Base-by-base conservation (phyloP, 1,284 basidiomycete species). In the Entoloma clypeatum region DNA sequence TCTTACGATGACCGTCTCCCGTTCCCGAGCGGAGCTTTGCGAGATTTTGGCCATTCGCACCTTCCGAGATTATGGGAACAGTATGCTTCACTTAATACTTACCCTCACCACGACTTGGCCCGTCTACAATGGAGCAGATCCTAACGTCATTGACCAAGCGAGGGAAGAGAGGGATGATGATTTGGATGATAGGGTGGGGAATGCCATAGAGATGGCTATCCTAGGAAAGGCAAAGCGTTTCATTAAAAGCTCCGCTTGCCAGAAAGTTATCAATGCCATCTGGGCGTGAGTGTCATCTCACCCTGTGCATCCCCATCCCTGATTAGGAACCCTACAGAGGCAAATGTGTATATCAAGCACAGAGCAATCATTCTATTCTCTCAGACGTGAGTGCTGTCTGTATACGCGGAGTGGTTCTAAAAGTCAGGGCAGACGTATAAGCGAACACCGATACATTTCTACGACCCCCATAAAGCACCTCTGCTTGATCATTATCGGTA, bases 381-480 rank as follows among this genome's bases (percentile, higher is more conserved):
- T 85, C 87, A 23, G 91, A 93, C 61, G 89, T 89, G 59, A 51
- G 81, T 57, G 19, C 24, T 35, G 22, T 19, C 18, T 19, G 8
- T 4, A n/a, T 40, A 17, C 14, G 24, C 11, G 13, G 22, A 10
- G 10, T 26, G 6, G n/a, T 19, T 18, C 26, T 43, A 2, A n/a
- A n/a, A n/a, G n/a, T n/a, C n/a, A n/a, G 13, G 16, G 4, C 56
- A 95, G 88, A 93, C 88, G 26, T 97, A 96, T 66, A 96, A 96
- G 68, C 79, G 85, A 38, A 89, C 80, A 23, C 92, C 93, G 1
- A 79, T 96, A 25, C 89, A 93, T 62, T 88, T 95, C 55, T 96
- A 96, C 62, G 92, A 97, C 58, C 93, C 93, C 1, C 83, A 91
- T 58, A 91, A 82, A 57, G 92, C 93, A 0, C 92, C 93, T 8